Percentiles rank a stretch among this genome's conserved stretches.
phyloP scores from a whole-genome alignment of 345 rosid species.

The Garcia nutans region DNA sequence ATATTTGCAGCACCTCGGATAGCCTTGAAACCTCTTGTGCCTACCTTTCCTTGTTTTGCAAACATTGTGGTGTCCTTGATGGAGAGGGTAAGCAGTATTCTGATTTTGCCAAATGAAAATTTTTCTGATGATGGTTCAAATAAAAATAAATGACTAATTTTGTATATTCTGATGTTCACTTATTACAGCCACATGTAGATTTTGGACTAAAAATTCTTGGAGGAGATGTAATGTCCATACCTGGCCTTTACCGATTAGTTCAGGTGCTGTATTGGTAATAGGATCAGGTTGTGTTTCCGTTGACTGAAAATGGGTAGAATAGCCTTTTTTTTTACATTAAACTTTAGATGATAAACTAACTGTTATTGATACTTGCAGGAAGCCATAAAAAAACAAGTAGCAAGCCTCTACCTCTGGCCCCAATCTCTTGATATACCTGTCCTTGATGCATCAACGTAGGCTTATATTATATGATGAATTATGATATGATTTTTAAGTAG shows the following conservation, averaged over 20 bases:
- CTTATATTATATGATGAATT: neutral
- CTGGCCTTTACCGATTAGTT: slow-evolving; percentile 68
- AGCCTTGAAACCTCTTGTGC: slow-evolving; percentile 70
- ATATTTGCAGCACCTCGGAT: slow-evolving; percentile 49
- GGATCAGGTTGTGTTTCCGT: slow-evolving; percentile 25
- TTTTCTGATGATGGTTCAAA: neutral
- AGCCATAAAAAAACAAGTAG: slow-evolving; percentile 51
- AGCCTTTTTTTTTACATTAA: neutral
- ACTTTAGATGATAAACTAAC: neutral
- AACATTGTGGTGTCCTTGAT: slow-evolving; percentile 55
- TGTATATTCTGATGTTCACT: neutral
- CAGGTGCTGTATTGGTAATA: slow-evolving; percentile 70
- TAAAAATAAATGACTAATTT: neutral
- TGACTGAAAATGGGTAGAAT: slow-evolving; percentile 2
- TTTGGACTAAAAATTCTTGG: slow-evolving; percentile 72
- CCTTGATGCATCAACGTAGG: slow-evolving; percentile 63
- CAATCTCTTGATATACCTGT: slow-evolving; percentile 59
- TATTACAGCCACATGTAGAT: slow-evolving; percentile 68
- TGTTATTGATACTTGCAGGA: slow-evolving; percentile 39
- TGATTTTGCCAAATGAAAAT: neutral
- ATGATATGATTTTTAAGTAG: neutral
- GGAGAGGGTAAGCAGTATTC: slow-evolving; percentile 49
- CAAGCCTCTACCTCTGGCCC: slow-evolving; percentile 69
- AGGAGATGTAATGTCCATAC: slow-evolving; percentile 82
- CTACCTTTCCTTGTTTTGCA: slow-evolving; percentile 76